A percentile compares a stretch with the other conserved stretches of the same genome.
Evolutionary conservation across 345 rosid genomes (phyloP).

Genomic region (Erucastrum elatum): DNA sequence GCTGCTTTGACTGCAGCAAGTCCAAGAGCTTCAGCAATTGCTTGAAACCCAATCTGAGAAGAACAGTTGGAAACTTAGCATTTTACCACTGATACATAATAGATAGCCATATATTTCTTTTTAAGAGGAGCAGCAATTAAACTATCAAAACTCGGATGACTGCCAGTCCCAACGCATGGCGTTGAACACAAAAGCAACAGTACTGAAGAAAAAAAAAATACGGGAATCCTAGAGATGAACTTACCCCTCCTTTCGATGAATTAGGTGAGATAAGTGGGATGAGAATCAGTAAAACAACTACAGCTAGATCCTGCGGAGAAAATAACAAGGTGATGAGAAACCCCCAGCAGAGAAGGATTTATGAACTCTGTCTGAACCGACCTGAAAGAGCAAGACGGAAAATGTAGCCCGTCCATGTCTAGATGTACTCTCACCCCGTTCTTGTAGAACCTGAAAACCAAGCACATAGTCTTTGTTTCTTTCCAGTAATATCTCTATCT

Average conservation of each 20-base stretch:
- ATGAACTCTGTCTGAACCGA: conserved; percentile 33
- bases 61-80: conserved; percentile 23
- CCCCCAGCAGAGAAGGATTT: neutral
- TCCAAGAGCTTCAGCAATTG: conserved; percentile 99
- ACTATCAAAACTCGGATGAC: neutral
- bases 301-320: conserved; percentile 88
- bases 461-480: neutral
- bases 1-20: conserved; percentile 95
- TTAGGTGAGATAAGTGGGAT: conserved; percentile 98
- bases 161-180: neutral
- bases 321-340: conserved; percentile 25
- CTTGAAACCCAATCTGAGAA: conserved; percentile 92
- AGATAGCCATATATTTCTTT: conserved; percentile 1
- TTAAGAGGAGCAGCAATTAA: conserved; percentile 4
- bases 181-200: conserved; percentile 8
- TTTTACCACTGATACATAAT: conserved; percentile 4
- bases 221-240: conserved; percentile 9
- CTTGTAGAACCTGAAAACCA: conserved; percentile 85
- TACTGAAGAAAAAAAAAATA: neutral
- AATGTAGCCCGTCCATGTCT: conserved; percentile 99
- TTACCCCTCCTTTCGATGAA: conserved; percentile 99
- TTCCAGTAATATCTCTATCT: neutral
- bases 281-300: conserved; percentile 91
- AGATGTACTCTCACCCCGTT: conserved; percentile 98
- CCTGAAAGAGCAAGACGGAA: conserved; percentile 98